Percentiles rank a stretch among this genome's conserved stretches.
phyloP scores from a whole-genome alignment of 345 rosid species.

The Populus tremula region DNA sequence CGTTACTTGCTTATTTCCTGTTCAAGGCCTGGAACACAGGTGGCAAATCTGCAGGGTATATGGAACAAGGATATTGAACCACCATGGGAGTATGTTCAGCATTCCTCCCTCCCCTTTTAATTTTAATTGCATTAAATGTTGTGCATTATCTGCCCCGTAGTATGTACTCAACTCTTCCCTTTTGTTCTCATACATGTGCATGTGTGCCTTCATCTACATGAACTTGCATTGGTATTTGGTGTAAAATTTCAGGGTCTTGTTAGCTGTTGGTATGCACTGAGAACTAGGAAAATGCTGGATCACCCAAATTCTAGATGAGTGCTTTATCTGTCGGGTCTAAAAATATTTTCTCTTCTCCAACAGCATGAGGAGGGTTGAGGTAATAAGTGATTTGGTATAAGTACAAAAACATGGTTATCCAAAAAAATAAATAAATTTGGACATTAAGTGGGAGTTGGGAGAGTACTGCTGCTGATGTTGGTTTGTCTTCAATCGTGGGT shows the following conservation, averaged over 20 bases:
- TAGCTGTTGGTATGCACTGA: not conserved
- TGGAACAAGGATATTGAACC: slow-evolving; percentile 85
- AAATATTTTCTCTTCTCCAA: not conserved
- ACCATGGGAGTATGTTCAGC: slow-evolving; percentile 74
- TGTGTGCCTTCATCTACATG: not conserved
- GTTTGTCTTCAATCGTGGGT: no score
- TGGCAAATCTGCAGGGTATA: slow-evolving; percentile 88
- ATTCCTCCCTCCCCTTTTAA: not conserved
- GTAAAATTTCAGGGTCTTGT: not conserved
- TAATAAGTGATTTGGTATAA: not conserved
- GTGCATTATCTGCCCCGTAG: not conserved
- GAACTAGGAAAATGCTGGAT: not conserved
- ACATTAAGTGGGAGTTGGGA: not conserved
- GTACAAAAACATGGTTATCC: not conserved
- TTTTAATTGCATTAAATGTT: slow-evolving; percentile 11
- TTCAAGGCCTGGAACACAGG: slow-evolving; percentile 90
- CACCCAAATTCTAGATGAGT: not conserved
- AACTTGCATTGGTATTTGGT: not conserved
- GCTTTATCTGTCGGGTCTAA: not conserved
- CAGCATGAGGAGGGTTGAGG: not conserved
- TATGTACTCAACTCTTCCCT: not conserved
- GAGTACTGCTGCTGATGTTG: not conserved
- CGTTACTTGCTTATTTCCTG: slow-evolving; percentile 83
- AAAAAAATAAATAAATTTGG: not conserved
- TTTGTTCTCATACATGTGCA: not conserved